A percentile compares a stretch with the other conserved stretches of the same genome.
Conservation (phyloP, 1,139 yeast species). For the Pichia sp. region DNA sequence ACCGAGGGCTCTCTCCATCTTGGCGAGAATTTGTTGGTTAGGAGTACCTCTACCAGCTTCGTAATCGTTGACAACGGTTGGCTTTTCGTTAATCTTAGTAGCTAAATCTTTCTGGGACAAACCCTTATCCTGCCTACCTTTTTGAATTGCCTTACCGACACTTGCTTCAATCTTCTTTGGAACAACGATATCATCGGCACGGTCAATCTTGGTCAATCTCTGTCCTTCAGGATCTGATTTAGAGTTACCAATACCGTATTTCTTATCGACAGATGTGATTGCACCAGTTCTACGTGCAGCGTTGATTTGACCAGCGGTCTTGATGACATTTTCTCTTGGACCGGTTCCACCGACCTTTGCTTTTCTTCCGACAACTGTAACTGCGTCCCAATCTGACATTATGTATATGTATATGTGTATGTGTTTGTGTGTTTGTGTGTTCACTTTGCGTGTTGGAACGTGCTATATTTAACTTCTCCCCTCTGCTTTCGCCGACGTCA, state of each 20-base stretch:
- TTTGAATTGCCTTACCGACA: slow-evolving; percentile 84
- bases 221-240: slow-evolving; percentile 85
- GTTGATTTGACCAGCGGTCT: slow-evolving; percentile 68
- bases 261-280: slow-evolving; percentile 88
- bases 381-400: slow-evolving; percentile 77
- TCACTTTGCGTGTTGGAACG: too few species aligned
- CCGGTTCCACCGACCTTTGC: slow-evolving; percentile 76
- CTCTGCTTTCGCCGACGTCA: too few species aligned
- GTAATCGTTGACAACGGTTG: slow-evolving; percentile 90
- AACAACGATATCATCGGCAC: slow-evolving; percentile 88
- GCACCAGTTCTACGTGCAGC: slow-evolving; percentile 92
- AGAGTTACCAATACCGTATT: slow-evolving; percentile 65
- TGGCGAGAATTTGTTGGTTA: slow-evolving; percentile 87
- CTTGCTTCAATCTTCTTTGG: slow-evolving; percentile 78
- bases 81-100: slow-evolving; percentile 91
- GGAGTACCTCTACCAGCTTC: slow-evolving; percentile 97
- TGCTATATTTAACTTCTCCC: too few species aligned
- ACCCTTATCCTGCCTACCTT: slow-evolving; percentile 84
- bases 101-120: slow-evolving; percentile 95
- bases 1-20: slow-evolving; percentile 91
- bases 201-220: slow-evolving; percentile 85
- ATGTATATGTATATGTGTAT: not conserved
- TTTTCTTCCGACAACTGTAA: slow-evolving; percentile 79
- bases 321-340: slow-evolving; percentile 81
- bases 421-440: not conserved